Base-by-base conservation (phyloP, 2,329 filamentous ascomycete species). In the Pyrenochaeta sp. region DNA sequence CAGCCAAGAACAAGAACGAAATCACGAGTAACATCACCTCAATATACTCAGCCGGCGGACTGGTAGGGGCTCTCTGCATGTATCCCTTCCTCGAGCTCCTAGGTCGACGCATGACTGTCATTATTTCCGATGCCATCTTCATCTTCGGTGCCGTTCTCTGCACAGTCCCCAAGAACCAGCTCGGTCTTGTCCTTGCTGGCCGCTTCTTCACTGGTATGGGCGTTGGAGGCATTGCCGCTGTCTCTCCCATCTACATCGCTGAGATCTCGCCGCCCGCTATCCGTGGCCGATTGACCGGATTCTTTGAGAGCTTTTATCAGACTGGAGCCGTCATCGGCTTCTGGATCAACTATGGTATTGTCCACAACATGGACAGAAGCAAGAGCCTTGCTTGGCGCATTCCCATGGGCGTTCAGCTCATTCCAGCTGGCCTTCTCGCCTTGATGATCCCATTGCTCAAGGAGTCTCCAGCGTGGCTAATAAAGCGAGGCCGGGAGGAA, bases 271-370 rank as follows among this genome's bases (percentile, higher is more conserved):
- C 84, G 4, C 83, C 83, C 1, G 81, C 84, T 6, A 79, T 87
- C 31, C 79, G 85, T 52, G 84, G 85, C 13, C 77, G 83, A 5
- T 74, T 88, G 1, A 83, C 86, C 14, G 84, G 84, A 35, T 78
- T 87, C 41, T 87, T 85, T 67, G 84, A 87, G 61, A 73, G 86
- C 1, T 81, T 82, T 30, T 86, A 82, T 73, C 84, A 87, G 67
- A 74, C 80, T 0, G 80, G 85, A 19, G 84, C 83, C n/a, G 67
- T 72, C 38, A 62, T 71, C 11, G 68, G 71, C 4, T 73, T 73
- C 46, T 73, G 71, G 72, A 58, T 73, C 48, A 73, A 73, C 47
- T 74, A 74, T 34, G 66, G 63, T 4, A 67, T 73, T 18, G 66
- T 69, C 3, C 58, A 68, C 37, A 69, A 66, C 55, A 78, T 72